Percentiles rank a stretch among this genome's conserved stretches.
phyloP scores from a whole-genome alignment of 345 rosid species.

The Lenwebbia sp. region DNA sequence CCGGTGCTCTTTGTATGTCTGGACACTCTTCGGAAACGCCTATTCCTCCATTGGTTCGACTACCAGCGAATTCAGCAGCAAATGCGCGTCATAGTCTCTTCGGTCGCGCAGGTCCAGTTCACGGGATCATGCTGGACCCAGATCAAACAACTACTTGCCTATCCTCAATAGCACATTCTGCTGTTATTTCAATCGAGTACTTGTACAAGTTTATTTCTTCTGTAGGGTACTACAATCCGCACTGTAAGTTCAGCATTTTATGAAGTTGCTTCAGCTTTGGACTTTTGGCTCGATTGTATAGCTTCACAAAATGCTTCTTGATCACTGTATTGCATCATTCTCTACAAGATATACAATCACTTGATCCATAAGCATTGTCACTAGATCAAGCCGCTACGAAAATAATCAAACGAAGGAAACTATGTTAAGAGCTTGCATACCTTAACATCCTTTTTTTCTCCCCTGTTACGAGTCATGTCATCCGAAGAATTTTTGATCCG shows the following conservation, averaged over 20 bases:
- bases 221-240: neutral
- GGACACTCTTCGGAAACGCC: conserved; percentile 71
- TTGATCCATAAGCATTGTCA: too few relatives aligned
- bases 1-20: conserved; percentile 77
- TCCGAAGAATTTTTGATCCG: too few relatives aligned
- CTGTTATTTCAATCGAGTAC: neutral
- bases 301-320: neutral
- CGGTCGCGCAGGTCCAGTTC: conserved; percentile 27
- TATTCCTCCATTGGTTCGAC: conserved; percentile 32
- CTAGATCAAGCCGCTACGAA: neutral
- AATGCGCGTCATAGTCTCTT: conserved; percentile 7
- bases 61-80: conserved; percentile 12
- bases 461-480: too few relatives aligned
- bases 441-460: too few relatives aligned
- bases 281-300: neutral
- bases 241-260: neutral
- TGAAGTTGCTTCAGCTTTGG: neutral
- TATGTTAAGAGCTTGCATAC: too few relatives aligned
- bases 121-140: conserved; percentile 54
- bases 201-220: neutral
- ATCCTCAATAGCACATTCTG: neutral
- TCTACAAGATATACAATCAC: neutral
- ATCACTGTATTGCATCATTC: neutral
- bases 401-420: too few relatives aligned
- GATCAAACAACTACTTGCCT: conserved; percentile 10